phyloP scores from a whole-genome alignment of 1,284 basidiomycete genomes.

The Phylloporus sp. region DNA sequence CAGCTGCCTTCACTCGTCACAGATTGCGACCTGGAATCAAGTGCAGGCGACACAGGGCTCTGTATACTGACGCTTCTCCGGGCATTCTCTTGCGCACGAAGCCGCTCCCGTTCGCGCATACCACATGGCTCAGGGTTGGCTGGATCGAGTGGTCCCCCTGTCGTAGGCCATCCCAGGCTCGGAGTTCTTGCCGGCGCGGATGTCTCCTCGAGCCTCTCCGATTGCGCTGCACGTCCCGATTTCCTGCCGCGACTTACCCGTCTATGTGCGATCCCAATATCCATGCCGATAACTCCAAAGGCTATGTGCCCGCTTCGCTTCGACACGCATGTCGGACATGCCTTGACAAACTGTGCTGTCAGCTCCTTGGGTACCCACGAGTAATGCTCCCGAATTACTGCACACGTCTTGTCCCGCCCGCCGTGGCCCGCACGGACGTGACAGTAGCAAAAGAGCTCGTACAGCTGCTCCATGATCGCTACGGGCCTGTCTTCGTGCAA shows the following conservation, averaged over 20 bases:
- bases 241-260: background rate
- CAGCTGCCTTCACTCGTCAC: background rate
- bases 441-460: constrained; percentile 73
- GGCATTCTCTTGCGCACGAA: background rate
- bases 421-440: constrained; percentile 71
- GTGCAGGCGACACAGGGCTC: constrained; percentile 3
- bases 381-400: constrained; percentile 63
- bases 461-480: constrained; percentile 75
- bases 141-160: constrained; percentile 34
- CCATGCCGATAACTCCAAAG: background rate
- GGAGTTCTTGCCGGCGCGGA: background rate
- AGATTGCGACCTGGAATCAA: background rate
- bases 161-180: constrained; percentile 23
- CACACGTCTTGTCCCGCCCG: constrained; percentile 75
- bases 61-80: background rate
- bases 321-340: constrained; percentile 68
- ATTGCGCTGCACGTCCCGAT: background rate
- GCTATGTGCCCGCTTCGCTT: constrained; percentile 41
- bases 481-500: constrained; percentile 72
- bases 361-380: constrained; percentile 84
- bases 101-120: constrained; percentile 1
- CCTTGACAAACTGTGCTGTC: constrained; percentile 73
- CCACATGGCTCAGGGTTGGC: constrained; percentile 21
- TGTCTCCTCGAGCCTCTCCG: background rate
- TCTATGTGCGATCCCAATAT: background rate